phyloP scores from a whole-genome alignment of 805 yeast genomes.

The Wickerhamomyces kurtzmanii region DNA sequence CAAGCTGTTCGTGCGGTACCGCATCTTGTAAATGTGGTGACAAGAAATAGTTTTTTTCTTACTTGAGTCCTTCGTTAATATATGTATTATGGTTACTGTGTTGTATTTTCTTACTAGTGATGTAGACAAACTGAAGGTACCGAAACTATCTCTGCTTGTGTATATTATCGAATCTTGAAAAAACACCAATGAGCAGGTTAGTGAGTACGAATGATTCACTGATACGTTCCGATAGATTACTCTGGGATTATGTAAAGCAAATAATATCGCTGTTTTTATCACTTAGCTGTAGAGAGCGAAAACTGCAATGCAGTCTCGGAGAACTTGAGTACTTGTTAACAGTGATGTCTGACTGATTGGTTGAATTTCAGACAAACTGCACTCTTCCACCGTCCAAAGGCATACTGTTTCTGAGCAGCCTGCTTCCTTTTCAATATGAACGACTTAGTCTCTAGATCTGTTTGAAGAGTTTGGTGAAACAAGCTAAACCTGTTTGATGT shows the following conservation, averaged over 20 bases:
- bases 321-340: too few relatives aligned
- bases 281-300: conserved; percentile 10
- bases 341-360: too few relatives aligned
- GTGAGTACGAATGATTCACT: not conserved
- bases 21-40: not conserved
- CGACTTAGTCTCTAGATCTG: not conserved
- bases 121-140: not conserved
- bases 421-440: too few relatives aligned
- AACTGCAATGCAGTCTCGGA: too few relatives aligned
- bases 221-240: too few relatives aligned
- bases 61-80: conserved; percentile 1
- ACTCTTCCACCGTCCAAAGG: too few relatives aligned
- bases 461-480: not conserved
- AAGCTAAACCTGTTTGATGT: not conserved
- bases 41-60: not conserved
- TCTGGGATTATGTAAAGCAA: too few relatives aligned
- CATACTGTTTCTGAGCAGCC: too few relatives aligned
- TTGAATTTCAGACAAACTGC: too few relatives aligned
- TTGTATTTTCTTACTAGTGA: too few relatives aligned
- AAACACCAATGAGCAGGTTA: not conserved
- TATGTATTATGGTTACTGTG: not conserved
- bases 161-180: conserved; percentile 1
- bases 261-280: conserved; percentile 19
- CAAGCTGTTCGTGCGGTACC: conserved; percentile 1
- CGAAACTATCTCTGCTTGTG: not conserved